phyloP scores from a whole-genome alignment of 2,329 filamentous ascomycete species.

The Clarireedia sp. region DNA sequence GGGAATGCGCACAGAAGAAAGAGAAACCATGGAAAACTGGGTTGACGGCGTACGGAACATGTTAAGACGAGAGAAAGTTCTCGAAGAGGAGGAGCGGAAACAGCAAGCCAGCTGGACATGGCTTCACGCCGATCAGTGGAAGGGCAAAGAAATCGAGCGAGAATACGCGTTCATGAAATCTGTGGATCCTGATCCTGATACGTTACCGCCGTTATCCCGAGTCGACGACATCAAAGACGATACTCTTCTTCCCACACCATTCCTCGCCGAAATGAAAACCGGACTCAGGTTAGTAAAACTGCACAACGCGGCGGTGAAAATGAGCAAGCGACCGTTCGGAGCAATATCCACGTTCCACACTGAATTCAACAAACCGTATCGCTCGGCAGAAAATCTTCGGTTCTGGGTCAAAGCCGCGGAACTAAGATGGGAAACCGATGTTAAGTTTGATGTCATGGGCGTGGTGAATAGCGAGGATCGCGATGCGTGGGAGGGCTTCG shows the following conservation, averaged over 20 bases:
- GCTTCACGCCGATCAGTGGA: constrained; percentile 67
- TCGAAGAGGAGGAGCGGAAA: constrained; percentile 63
- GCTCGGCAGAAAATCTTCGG: constrained; percentile 83
- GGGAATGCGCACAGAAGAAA: constrained; percentile 72
- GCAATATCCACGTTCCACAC: constrained; percentile 82
- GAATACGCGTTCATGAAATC: constrained; percentile 76
- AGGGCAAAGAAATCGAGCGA: constrained; percentile 63
- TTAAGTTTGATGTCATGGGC: constrained; percentile 78
- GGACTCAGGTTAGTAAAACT: constrained; percentile 76
- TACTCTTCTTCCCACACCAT: constrained; percentile 56
- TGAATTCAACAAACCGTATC: constrained; percentile 93
- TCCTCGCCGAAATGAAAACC: constrained; percentile 66
- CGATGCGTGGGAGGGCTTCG: constrained; percentile 72
- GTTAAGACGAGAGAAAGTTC: constrained; percentile 65
- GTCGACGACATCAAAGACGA: constrained; percentile 36
- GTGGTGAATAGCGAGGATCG: constrained; percentile 67
- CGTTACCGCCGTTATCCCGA: constrained; percentile 62
- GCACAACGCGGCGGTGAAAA: constrained; percentile 81
- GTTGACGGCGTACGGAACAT: constrained; percentile 69
- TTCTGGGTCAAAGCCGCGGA: constrained; percentile 97
- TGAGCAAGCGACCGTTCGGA: constrained; percentile 80
- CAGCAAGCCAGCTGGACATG: constrained; percentile 68
- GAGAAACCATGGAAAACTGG: constrained; percentile 70
- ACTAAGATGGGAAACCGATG: constrained; percentile 79
- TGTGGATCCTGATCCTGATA: constrained; percentile 53